These are phyloP conservation scores for Xylaria sp. DNA, from an alignment of 2,329 filamentous ascomycete species.

Conservation along the genomic window DNA sequence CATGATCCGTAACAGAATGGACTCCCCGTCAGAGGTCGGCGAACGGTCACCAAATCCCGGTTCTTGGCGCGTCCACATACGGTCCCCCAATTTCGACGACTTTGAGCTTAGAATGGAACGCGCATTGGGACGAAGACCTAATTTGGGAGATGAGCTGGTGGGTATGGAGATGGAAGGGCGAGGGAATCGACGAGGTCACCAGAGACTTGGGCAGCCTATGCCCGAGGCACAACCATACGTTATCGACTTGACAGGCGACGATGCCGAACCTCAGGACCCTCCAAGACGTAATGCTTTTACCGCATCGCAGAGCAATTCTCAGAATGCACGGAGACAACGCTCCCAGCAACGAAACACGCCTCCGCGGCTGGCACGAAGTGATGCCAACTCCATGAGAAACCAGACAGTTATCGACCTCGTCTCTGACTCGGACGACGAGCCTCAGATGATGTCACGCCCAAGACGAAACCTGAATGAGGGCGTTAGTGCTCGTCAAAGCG, in stretches of 20 bases:
- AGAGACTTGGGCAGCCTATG: constrained; percentile 6
- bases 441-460: constrained; percentile 9
- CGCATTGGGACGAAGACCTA: constrained; percentile 15
- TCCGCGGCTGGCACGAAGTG: constrained; percentile 34
- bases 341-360: constrained; percentile 28
- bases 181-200: constrained; percentile 7
- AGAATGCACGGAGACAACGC: constrained; percentile 28
- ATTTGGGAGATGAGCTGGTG: constrained; percentile 33
- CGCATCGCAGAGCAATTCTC: constrained; percentile 4
- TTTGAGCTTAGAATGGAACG: constrained; percentile 2
- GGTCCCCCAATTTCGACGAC: neutral
- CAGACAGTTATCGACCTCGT: constrained; percentile 33
- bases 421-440: constrained; percentile 36
- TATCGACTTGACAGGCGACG: constrained; percentile 36
- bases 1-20: no score
- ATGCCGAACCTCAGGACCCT: constrained; percentile 9
- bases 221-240: constrained; percentile 23
- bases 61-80: neutral
- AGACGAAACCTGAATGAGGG: constrained; percentile 4
- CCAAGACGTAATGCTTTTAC: constrained; percentile 3
- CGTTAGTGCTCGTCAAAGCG: neutral
- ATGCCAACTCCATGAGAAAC: constrained; percentile 32
- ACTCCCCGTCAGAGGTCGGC: no score
- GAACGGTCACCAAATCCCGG: neutral
- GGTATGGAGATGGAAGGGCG: constrained; percentile 25